Evolutionary conservation across 352 stramenopile genomes (phyloP), one percentile per base, ranked within the genome.

Genomic region (Pythium monospermum): DNA sequence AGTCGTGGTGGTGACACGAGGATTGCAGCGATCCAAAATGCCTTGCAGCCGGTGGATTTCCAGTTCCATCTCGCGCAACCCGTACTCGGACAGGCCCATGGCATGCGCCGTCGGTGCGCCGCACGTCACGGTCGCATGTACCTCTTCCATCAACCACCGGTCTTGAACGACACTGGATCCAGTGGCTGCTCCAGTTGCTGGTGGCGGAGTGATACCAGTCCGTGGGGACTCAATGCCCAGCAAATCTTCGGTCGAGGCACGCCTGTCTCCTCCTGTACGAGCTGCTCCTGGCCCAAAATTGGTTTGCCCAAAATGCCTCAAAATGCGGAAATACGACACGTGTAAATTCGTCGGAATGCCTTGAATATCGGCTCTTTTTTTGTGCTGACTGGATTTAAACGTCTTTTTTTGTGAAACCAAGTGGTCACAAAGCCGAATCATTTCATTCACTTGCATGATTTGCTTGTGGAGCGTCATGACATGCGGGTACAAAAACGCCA

Each of bases 301-400:
- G 13, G 66, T 47, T 67, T 53, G 0, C 57, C 76, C 38, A 53
- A 69, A 63, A 26, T 87, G 65, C 15, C 78, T 65, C 36, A 82
- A 73, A 28, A 94, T 86, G n/a, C 79, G 74, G 40, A 91, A 91
- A 40, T 86, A 91, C 15, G 83, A 87, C 6, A 94, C 73, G 45
- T 92, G 82, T 11, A 94, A 49, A 31, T 94, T 94, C 8, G 83
- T 94, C 7, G 82, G 73, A 28, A 94, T 87, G 11, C 64, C 83
- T 43, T 90, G 79, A 26, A 90, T 85, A 39, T 91, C 81, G 1
- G 76, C 73, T 25, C 79, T 76, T 38, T 91, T 87, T 58, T 91
- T 94, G 61, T 88, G 66, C 36, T 82, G 53, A 49, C 78, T 91
- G 11, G 81, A 89, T 43, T 94, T 94, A 61, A 94, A 94, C 15